Evolutionary conservation across 371 early-diverging fungal species (phyloP).

Genomic region (Rhizopus delemar): DNA sequence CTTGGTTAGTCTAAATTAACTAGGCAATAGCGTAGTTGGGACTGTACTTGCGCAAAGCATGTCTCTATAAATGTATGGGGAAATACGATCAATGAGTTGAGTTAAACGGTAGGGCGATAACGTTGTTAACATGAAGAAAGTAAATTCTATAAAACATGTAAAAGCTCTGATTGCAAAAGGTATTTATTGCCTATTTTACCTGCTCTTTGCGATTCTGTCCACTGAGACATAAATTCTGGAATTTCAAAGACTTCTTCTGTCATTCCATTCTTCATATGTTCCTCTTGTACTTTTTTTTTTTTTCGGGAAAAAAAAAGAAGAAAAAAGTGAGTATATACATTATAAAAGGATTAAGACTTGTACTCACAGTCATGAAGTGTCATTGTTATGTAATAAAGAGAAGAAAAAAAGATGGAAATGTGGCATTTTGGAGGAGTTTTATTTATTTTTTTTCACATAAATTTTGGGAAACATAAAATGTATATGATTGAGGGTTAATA

Average conservation of each 20-base stretch:
- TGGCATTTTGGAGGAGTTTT: too few relatives aligned
- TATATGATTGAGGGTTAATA: neutral
- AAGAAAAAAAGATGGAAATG: neutral
- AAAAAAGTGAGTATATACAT: neutral
- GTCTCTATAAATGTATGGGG: conserved; percentile 64
- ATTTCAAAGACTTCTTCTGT: conserved; percentile 50
- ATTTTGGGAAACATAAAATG: neutral
- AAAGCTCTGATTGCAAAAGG: neutral
- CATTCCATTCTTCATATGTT: neutral
- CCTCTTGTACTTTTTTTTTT: neutral
- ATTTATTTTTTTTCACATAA: too few relatives aligned
- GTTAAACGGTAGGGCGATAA: conserved; percentile 17
- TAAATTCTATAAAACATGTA: conserved; percentile 12
- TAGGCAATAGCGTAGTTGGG: neutral
- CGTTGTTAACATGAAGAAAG: conserved; percentile 19
- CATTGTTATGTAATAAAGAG: neutral
- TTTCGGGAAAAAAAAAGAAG: neutral
- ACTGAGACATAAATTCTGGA: conserved; percentile 45
- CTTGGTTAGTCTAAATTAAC: neutral
- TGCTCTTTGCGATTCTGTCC: conserved; percentile 66
- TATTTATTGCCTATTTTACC: conserved; percentile 27
- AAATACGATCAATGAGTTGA: conserved; percentile 28
- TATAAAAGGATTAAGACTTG: too few relatives aligned
- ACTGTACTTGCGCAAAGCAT: conserved; percentile 48
- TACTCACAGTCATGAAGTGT: neutral